A percentile compares a stretch with the other conserved stretches of the same genome.
phyloP scores from a whole-genome alignment of 768 basidiomycete species.

The Lentinus tigrinus region DNA sequence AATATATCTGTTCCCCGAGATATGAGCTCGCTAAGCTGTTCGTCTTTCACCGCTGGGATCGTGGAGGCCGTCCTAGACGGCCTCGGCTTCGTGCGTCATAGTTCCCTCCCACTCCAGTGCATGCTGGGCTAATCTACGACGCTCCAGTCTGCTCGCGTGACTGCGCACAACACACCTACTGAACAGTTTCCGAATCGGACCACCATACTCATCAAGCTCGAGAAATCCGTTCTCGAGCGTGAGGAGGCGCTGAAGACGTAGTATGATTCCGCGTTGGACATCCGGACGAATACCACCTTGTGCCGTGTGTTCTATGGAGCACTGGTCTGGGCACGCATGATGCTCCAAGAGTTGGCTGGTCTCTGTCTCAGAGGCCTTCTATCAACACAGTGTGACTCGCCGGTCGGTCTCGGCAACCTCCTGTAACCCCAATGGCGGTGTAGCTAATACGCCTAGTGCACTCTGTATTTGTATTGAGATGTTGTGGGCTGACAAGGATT shows the following conservation, averaged over 20 bases:
- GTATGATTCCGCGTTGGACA: background rate
- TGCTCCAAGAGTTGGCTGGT: no score
- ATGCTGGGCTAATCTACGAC: background rate
- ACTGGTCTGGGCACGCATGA: no score
- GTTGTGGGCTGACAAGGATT: no score
- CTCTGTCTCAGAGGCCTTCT: no score
- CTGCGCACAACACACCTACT: slow-evolving; percentile 90
- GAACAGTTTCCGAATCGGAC: slow-evolving; percentile 79
- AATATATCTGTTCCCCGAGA: slow-evolving; percentile 93
- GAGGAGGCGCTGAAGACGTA: slow-evolving; percentile 84
- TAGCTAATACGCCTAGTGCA: background rate
- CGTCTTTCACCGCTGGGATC: slow-evolving; percentile 96
- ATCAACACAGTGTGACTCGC: no score
- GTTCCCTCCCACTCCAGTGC: background rate
- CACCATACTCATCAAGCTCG: slow-evolving; percentile 97
- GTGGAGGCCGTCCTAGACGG: slow-evolving; percentile 97
- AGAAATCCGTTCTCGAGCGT: slow-evolving; percentile 88
- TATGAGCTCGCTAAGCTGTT: slow-evolving; percentile 91
- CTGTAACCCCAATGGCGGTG: background rate
- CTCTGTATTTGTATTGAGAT: no score
- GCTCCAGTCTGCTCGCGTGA: slow-evolving; percentile 88
- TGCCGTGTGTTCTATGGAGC: no score
- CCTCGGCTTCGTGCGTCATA: slow-evolving; percentile 82
- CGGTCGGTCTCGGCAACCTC: no score
- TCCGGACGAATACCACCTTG: no score